Evolutionary conservation across 2,329 filamentous ascomycete species (phyloP).

Genomic region (Fusarium metavorans): DNA sequence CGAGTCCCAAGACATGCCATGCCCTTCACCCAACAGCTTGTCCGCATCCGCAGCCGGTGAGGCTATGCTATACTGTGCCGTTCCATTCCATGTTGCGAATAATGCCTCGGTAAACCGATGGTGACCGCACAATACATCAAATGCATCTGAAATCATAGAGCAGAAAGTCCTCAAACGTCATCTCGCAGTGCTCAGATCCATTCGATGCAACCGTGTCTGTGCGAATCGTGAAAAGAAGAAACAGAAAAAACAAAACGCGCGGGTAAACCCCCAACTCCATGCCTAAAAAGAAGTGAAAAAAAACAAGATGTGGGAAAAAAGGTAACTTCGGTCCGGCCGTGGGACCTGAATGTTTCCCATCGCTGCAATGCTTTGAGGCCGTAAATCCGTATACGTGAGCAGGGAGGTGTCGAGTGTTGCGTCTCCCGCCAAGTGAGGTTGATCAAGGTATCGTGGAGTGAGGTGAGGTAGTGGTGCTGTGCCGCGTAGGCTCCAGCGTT

Average conservation of each 20-base stretch:
- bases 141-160: slow-evolving; percentile 29
- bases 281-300: slow-evolving; percentile 31
- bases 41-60: neutral
- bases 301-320: slow-evolving; percentile 12
- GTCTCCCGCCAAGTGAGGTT: slow-evolving; percentile 20
- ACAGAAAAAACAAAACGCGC: slow-evolving; percentile 18
- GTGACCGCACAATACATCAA: slow-evolving; percentile 27
- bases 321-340: slow-evolving; percentile 29
- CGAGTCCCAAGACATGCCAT: neutral
- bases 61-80: neutral
- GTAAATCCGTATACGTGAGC: slow-evolving; percentile 33
- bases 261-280: slow-evolving; percentile 34
- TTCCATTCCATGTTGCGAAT: neutral
- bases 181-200: slow-evolving; percentile 29
- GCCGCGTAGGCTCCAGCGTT: slow-evolving; percentile 10
- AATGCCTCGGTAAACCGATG: slow-evolving; percentile 12
- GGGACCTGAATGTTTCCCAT: slow-evolving; percentile 16
- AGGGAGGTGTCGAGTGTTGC: slow-evolving; percentile 17
- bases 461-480: slow-evolving; percentile 3
- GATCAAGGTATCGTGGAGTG: slow-evolving; percentile 4
- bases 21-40: neutral
- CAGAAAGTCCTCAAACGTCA: slow-evolving; percentile 24
- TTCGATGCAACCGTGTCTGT: slow-evolving; percentile 38
- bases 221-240: slow-evolving; percentile 28
- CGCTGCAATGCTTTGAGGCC: slow-evolving; percentile 36